Base-by-base conservation (phyloP, 83 land plant species). In the Isoetes engelmannii region DNA sequence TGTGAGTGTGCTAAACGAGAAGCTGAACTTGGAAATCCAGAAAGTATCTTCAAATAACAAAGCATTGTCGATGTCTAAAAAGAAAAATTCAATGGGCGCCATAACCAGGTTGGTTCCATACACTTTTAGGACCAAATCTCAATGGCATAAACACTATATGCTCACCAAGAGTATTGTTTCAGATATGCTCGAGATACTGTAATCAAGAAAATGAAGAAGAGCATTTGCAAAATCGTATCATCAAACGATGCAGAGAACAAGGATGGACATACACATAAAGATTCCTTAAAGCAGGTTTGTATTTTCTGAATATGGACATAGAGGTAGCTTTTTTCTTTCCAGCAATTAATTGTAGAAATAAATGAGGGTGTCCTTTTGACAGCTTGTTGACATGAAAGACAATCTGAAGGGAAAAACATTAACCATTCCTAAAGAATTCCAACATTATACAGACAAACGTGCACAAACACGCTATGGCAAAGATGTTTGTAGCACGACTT, bases 381-480 rank as follows among this genome's bases (percentile, higher is more conserved):
- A 28, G 37, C 37, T 28, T 28, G 37, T 28, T 28, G 37, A 28
- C 37, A 28, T 28, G 37, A 28, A 28, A 28, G 37, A 28, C 37
- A 28, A 28, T 28, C 37, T 28, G 37, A 28, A 28, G 37, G 37
- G 37, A 28, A 28, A 28, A 28, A 44, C 66, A 5, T 41, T 61
- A 51, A 71, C 73, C n/a, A 19, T 61, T 13, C 73, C 46, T 53
- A 59, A 55, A 44, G 72, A 69, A 43, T 69, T 69, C 4, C 73
- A 42, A 4, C 61, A 59, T 21, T 45, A 42, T 42, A 71, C 69
- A 19, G 73, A 72, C 17, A 44, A 48, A 12, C 69, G 75, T 4
- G 45, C 75, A 37, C 48, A 47, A 65, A 6, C 17, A 19, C 69
- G 13, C 57, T 5, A 13, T 12, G 18, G 19, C 50, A 67, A 48